Base-by-base conservation (phyloP, 2,329 filamentous ascomycete genomes). In the Capronia coronata region DNA sequence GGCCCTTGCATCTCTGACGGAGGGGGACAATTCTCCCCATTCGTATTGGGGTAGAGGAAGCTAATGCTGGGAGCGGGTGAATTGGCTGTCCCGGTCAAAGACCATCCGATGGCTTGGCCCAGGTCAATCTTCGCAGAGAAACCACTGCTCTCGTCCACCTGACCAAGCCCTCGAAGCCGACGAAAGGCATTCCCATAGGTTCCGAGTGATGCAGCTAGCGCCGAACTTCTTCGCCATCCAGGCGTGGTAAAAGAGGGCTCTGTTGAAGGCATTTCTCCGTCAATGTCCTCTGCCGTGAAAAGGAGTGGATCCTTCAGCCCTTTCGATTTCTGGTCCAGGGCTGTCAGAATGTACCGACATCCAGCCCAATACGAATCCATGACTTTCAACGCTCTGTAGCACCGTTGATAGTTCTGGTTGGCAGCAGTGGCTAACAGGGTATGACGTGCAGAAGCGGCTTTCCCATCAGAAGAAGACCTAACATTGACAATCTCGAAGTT, bases 341-440 rank as follows among this genome's bases (percentile, higher is more conserved):
- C 87, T 0, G 86, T 91, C 30, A 94, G 70, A 32, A 94, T 94
- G 63, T 94, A 94, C 49, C 86, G 84, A 21, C 87, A 84, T 6
- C 88, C 88, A 29, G 85, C 85, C 88, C 88, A 94, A 63, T 93
- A 93, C 0, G 77, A 76, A 58, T 93, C 81, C n/a, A 94, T 72
- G 39, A 87, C 82, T 59, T 90, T 82, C 9, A 94, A 68, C 0
- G 87, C 87, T 62, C 88, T 87, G 65, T 93, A 91, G 64, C 88
- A 94, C 7, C 83, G 76, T 63, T 91, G 86, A 59, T 94, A 94
- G 60, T 94, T 91, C 61, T 91, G 84, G 57, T 83, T 90, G 0
- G 88, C 87, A 1, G 86, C 86, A 0, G 86, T 86, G 0, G 87
- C 87, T 1, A 94, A 74, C 1, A 94, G 68, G 0, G 84, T 83